Evolutionary conservation across 148 eudicot species (phyloP).

Genomic region (Silene uniflora): DNA sequence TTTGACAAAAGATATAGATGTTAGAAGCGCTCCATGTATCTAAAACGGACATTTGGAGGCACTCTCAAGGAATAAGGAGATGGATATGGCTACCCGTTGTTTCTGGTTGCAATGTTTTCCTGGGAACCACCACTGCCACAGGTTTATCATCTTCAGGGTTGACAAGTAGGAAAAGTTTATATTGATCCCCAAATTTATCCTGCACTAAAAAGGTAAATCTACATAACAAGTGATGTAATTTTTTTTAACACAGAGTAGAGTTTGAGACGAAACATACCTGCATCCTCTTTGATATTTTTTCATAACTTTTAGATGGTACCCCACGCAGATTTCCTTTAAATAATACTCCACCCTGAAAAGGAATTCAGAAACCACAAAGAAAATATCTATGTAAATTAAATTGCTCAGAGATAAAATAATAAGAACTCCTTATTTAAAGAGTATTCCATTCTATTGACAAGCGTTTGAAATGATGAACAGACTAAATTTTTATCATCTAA

Average conservation of each 20-base stretch:
- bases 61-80: slow-evolving; percentile 1
- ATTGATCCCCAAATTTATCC: slow-evolving; percentile 85
- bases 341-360: slow-evolving; percentile 73
- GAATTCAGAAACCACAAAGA: not conserved
- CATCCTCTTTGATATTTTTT: slow-evolving; percentile 77
- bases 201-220: slow-evolving; percentile 33
- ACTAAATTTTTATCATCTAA: too few relatives aligned
- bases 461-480: not conserved
- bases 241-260: not conserved
- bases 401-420: not conserved
- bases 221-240: not conserved
- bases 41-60: not conserved
- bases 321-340: slow-evolving; percentile 97
- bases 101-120: slow-evolving; percentile 84
- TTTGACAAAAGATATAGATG: slow-evolving; percentile 13
- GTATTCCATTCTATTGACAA: not conserved
- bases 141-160: slow-evolving; percentile 99
- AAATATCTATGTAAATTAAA: not conserved
- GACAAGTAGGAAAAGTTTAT: slow-evolving; percentile 75
- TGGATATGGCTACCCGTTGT: slow-evolving; percentile 52
- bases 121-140: slow-evolving; percentile 96
- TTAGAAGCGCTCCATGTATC: not conserved
- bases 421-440: not conserved
- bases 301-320: slow-evolving; percentile 69
- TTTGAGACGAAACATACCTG: slow-evolving; percentile 41